phyloP scores from a whole-genome alignment of 208 protist genomes.

The Trypanosoma mega region DNA sequence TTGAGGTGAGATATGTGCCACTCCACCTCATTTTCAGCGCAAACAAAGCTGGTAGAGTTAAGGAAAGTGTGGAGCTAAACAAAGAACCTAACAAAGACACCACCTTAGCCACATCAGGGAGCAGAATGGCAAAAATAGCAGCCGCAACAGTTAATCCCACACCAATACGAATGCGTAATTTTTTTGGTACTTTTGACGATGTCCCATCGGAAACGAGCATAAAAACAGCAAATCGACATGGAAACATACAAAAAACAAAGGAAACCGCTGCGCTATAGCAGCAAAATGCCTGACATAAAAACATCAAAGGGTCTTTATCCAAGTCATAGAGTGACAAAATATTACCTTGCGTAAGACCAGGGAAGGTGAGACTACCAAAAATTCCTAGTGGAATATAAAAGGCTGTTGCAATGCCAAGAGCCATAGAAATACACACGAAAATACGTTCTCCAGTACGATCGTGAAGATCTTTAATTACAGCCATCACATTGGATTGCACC shows the following conservation, averaged over 20 bases:
- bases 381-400: slow-evolving; percentile 63
- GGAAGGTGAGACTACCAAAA: slow-evolving; percentile 67
- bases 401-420: slow-evolving; percentile 45
- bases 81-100: slow-evolving; percentile 66
- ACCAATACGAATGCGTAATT: slow-evolving; percentile 48
- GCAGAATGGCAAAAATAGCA: slow-evolving; percentile 53
- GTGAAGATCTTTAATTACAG: slow-evolving; percentile 76
- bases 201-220: slow-evolving; percentile 67
- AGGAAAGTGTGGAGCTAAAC: slow-evolving; percentile 76
- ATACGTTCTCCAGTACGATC: slow-evolving; percentile 62
- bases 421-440: slow-evolving; percentile 58
- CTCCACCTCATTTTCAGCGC: slow-evolving; percentile 61
- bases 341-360: slow-evolving; percentile 55
- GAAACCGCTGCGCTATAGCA: slow-evolving; percentile 72
- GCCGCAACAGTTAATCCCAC: slow-evolving; percentile 34
- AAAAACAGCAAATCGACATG: slow-evolving; percentile 59
- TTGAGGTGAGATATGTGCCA: slow-evolving; percentile 56
- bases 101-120: slow-evolving; percentile 63
- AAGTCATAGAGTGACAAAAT: slow-evolving; percentile 63
- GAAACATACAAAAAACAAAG: slow-evolving; percentile 78
- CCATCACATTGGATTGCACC: slow-evolving; percentile 84
- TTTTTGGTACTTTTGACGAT: slow-evolving; percentile 53
- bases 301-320: slow-evolving; percentile 55
- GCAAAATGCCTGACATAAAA: slow-evolving; percentile 64
- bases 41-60: slow-evolving; percentile 77